Conservation (phyloP, 2,329 filamentous ascomycete genomes). For the Fusarium camptoceras region DNA sequence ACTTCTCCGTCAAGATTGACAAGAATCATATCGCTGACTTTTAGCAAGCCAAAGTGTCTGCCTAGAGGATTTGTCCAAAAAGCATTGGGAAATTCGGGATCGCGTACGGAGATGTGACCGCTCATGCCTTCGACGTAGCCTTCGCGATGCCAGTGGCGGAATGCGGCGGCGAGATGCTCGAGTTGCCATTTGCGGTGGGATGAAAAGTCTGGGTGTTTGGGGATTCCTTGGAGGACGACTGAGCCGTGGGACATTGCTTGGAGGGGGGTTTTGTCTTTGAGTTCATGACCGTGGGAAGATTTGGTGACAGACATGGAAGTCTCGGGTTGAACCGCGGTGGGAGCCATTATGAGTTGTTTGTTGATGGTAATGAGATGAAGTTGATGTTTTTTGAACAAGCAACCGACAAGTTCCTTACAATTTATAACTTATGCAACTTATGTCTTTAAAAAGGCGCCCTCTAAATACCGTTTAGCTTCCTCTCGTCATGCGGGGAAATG, state of each 20-base stretch:
- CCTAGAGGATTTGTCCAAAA: constrained; percentile 78
- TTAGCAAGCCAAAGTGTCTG: constrained; percentile 73
- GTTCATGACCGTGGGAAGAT: constrained; percentile 38
- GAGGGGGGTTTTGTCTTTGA: constrained; percentile 40
- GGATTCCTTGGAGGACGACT: constrained; percentile 43
- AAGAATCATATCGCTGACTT: constrained; percentile 75
- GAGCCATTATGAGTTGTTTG: neutral
- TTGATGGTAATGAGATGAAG: neutral
- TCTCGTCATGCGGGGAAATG: constrained; percentile 7
- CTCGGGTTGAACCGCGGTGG: neutral
- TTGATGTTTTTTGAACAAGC: neutral
- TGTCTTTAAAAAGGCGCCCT: constrained; percentile 25
- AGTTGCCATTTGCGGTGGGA: constrained; percentile 54
- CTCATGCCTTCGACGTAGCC: constrained; percentile 76
- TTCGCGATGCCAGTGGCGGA: constrained; percentile 74
- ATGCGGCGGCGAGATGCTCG: constrained; percentile 73
- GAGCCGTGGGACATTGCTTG: constrained; percentile 46
- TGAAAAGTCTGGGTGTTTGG: constrained; percentile 40
- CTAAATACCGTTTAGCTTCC: constrained; percentile 10
- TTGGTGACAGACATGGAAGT: constrained; percentile 9
- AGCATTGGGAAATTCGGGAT: constrained; percentile 68
- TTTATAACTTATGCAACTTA: neutral
- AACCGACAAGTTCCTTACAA: rapidly evolving
- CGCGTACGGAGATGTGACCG: constrained; percentile 74
- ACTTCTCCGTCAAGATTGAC: constrained; percentile 71